phyloP scores from a whole-genome alignment of 371 early-diverging fungal genomes.

The Apophysomyces elegans region DNA sequence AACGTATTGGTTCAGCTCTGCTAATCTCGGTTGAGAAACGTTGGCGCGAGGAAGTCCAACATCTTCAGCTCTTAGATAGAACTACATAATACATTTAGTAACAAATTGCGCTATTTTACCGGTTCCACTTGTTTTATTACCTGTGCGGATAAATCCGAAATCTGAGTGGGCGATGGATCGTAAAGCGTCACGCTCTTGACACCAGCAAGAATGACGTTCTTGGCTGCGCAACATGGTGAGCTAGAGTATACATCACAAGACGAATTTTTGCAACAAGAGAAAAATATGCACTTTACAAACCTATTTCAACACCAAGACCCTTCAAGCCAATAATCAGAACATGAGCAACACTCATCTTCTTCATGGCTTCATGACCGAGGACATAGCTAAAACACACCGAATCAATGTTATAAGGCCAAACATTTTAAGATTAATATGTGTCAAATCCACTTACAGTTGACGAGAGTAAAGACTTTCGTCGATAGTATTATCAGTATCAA shows the following conservation, averaged over 20 bases:
- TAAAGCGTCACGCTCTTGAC: constrained; percentile 97
- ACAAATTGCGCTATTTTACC: neutral
- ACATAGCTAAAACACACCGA: constrained; percentile 79
- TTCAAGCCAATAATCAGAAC: constrained; percentile 97
- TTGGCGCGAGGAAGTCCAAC: constrained; percentile 91
- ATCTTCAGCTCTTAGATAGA: constrained; percentile 91
- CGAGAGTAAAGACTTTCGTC: constrained; percentile 98
- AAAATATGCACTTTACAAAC: constrained; percentile 40
- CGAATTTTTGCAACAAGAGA: neutral
- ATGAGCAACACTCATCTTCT: constrained; percentile 96
- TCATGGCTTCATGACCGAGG: constrained; percentile 99
- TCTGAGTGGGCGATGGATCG: constrained; percentile 80
- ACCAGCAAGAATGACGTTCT: constrained; percentile 99
- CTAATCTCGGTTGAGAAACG: constrained; percentile 83
- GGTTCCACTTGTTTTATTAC: constrained; percentile 42
- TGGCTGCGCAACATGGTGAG: constrained; percentile 65
- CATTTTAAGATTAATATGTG: neutral
- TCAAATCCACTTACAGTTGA: constrained; percentile 82
- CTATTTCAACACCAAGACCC: constrained; percentile 99
- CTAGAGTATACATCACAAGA: constrained; percentile 1
- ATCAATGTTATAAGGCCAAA: neutral
- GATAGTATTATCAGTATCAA: constrained; percentile 63
- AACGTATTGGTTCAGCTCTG: constrained; percentile 98
- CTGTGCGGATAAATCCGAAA: constrained; percentile 94
- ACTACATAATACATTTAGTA: constrained; percentile 59